Evolutionary conservation across 208 protist species (phyloP), one percentile per base, ranked within the genome.

Genomic region (Crithidia brevicula): DNA sequence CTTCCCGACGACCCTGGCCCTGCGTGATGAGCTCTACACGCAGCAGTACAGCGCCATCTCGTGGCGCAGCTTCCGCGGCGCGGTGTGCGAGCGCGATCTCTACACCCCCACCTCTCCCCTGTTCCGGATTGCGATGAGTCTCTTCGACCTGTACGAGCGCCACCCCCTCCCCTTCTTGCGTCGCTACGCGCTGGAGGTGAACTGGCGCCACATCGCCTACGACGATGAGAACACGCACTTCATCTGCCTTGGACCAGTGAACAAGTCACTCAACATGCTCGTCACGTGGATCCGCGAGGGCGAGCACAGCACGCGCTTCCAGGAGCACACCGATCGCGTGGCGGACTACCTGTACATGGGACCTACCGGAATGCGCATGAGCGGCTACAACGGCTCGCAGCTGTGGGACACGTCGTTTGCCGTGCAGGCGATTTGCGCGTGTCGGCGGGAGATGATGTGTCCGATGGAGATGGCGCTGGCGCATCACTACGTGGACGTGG

Each of bases 351-450:
- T 99, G 22, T 99, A 95, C 92, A 85, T 98, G 65, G 77, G 79
- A 18, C 67, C 86, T 16, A 92, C 96, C 25, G 98, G 98, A 47
- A 97, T 99, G 94, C 93, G 96, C 50, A 99, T 99, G 97, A 95
- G 96, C 62, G 98, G 98, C 31, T 99, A 99, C 81, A 99, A 99
- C 82, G 98, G 98, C 3, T 98, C 93, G 28, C 98, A 99, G 86
- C 83, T 99, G 42, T 99, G 98, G 98, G 98, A 99, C 81, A 98
- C 98, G 22, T 90, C 92, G 18, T 99, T 99, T 72, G 90, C 95
- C 1, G 86, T 98, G 31, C 98, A 99, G 79, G 97, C 96, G 11
- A 85, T 98, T 43, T 85, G 91, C 52, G 94, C 94, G 20, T 94
- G 85, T 67, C 74, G 81, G 18, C 77, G 86, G 28, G 86, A 89